Conservation (phyloP, 106 monocot genomes). For the Apostasia ramifera region DNA sequence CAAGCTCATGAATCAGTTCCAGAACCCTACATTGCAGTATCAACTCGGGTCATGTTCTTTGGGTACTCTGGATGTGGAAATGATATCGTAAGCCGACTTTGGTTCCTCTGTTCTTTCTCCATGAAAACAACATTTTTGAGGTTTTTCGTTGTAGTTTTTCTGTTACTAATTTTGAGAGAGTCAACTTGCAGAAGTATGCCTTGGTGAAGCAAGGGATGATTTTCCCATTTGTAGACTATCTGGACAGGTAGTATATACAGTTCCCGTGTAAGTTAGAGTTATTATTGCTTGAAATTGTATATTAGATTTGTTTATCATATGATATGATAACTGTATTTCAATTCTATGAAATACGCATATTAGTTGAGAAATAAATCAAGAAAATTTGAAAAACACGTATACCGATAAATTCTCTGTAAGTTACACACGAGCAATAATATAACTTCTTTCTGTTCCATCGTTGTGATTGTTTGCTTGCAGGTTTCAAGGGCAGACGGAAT, state of each 20-base stretch:
- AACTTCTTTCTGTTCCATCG: not conserved
- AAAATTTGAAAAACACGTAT: too few species aligned
- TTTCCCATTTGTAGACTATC: conserved; percentile 69
- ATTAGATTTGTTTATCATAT: too few species aligned
- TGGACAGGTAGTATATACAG: conserved; percentile 52
- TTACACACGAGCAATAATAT: not conserved
- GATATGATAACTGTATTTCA: too few species aligned
- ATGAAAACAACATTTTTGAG: not conserved
- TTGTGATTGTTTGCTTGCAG: conserved; percentile 19
- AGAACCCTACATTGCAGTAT: conserved; percentile 36
- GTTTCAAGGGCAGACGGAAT: conserved; percentile 82
- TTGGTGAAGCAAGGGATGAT: conserved; percentile 79
- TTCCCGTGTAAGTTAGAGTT: not conserved
- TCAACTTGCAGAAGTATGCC: conserved; percentile 58
- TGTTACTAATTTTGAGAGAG: not conserved
- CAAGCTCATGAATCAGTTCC: conserved; percentile 31
- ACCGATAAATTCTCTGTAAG: not conserved
- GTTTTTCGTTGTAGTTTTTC: not conserved
- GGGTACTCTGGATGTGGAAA: conserved; percentile 51
- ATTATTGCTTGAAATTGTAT: too few species aligned
- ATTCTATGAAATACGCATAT: too few species aligned
- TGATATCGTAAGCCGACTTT: conserved; percentile 33
- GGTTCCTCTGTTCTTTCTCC: not conserved
- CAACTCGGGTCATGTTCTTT: conserved; percentile 78
- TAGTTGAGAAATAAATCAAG: too few species aligned